Percentiles rank a stretch among this genome's conserved stretches.
phyloP scores from a whole-genome alignment of 2,329 filamentous ascomycete species.

The Penicillium sp. region DNA sequence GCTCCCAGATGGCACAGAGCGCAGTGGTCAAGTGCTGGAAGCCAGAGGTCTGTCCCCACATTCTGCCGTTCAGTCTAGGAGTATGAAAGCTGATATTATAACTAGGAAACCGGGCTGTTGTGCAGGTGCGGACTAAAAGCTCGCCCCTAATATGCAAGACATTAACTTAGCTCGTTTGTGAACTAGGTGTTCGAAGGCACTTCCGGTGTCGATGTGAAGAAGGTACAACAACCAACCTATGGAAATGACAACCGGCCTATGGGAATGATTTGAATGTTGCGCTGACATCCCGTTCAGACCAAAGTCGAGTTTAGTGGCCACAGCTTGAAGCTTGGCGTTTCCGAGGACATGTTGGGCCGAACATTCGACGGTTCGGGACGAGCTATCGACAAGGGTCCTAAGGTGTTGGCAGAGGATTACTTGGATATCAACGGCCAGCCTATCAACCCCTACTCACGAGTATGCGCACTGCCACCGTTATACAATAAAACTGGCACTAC shows the following conservation, averaged over 20 bases:
- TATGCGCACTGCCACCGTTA: conserved; percentile 42
- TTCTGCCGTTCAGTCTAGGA: neutral
- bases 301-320: conserved; percentile 97
- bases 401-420: conserved; percentile 96
- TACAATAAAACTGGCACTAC: neutral
- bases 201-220: conserved; percentile 96
- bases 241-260: too few relatives aligned
- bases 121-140: conserved; percentile 66
- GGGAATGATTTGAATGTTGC: conserved; percentile 9
- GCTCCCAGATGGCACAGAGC: conserved; percentile 88
- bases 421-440: conserved; percentile 98
- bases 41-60: conserved; percentile 71
- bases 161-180: conserved; percentile 24
- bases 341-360: conserved; percentile 98
- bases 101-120: conserved; percentile 84
- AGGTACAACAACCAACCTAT: conserved; percentile 54
- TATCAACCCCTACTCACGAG: conserved; percentile 97
- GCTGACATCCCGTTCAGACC: conserved; percentile 58
- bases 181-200: conserved; percentile 93
- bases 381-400: conserved; percentile 98
- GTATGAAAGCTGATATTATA: conserved; percentile 19
- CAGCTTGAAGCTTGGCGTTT: conserved; percentile 97
- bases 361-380: conserved; percentile 98
- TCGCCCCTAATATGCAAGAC: conserved; percentile 8
- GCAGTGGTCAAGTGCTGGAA: conserved; percentile 94